These are phyloP conservation scores for Excoecaria cochinchinensis DNA, from an alignment of 345 rosid genomes.

Conservation along the genomic window DNA sequence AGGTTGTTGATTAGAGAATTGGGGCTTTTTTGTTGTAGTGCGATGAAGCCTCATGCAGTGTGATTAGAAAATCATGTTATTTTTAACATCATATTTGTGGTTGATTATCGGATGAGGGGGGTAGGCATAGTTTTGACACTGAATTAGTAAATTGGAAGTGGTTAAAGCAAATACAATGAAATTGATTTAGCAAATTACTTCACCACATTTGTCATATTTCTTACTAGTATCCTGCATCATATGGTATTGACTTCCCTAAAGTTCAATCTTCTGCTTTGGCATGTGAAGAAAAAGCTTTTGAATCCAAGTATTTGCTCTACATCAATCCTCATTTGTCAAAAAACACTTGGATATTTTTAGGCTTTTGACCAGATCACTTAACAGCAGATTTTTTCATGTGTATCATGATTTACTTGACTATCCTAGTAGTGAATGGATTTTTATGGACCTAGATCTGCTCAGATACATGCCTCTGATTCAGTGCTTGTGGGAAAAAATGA, in stretches of 20 bases:
- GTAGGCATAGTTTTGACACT: not conserved
- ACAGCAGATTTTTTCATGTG: not conserved
- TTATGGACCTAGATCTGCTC: not conserved
- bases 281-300: not conserved
- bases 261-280: not conserved
- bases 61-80: not conserved
- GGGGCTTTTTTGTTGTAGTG: not conserved
- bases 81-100: not conserved
- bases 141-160: not conserved
- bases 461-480: constrained; percentile 2
- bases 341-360: not conserved
- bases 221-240: not conserved
- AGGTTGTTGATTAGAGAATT: not conserved
- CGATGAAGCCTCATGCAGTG: not conserved
- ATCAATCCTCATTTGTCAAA: not conserved
- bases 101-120: constrained; percentile 3
- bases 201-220: not conserved
- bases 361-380: not conserved
- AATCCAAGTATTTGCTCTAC: not conserved
- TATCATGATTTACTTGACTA: not conserved
- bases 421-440: not conserved
- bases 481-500: constrained; percentile 2
- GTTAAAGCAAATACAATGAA: not conserved
- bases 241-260: not conserved
- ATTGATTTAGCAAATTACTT: not conserved